phyloP scores from a whole-genome alignment of 257 asterid species.

The Ilex aquifolium region DNA sequence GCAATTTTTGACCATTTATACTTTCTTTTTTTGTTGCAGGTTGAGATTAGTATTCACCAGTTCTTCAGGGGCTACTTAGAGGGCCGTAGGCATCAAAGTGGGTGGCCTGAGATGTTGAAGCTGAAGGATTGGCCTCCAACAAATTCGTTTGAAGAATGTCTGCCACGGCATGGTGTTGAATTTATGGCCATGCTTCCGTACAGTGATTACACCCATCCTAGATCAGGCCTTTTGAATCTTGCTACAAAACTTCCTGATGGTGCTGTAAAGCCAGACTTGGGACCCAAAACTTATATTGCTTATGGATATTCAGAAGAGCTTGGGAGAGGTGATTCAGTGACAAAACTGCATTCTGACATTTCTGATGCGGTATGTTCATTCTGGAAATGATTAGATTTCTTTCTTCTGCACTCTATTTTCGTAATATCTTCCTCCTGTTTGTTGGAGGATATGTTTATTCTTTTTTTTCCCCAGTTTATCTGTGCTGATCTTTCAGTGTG shows the following conservation, averaged over 20 bases:
- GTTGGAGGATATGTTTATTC: too few relatives aligned
- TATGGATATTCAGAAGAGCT: constrained; percentile 70
- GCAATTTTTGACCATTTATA: neutral
- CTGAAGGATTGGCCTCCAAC: constrained; percentile 96
- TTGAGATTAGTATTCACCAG: constrained; percentile 57
- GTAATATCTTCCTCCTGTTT: too few relatives aligned
- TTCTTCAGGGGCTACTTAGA: constrained; percentile 78
- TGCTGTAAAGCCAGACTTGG: constrained; percentile 76
- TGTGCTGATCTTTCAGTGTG: too few relatives aligned
- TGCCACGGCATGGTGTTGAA: constrained; percentile 79
- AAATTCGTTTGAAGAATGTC: constrained; percentile 59
- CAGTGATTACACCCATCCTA: constrained; percentile 68
- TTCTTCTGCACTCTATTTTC: too few relatives aligned
- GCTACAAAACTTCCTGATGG: constrained; percentile 73
- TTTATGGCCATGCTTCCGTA: constrained; percentile 73
- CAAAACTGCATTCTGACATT: constrained; percentile 79
- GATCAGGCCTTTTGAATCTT: constrained; percentile 57
- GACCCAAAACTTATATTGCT: constrained; percentile 85
- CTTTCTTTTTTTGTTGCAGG: constrained; percentile 33
- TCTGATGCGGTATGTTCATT: constrained; percentile 72
- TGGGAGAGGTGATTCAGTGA: constrained; percentile 73
- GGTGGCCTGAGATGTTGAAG: constrained; percentile 83
- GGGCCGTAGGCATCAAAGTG: constrained; percentile 49
- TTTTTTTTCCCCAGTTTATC: too few relatives aligned
- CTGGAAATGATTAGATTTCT: neutral